phyloP scores from a whole-genome alignment of 2,329 filamentous ascomycete species.

The Dothistroma pini region DNA sequence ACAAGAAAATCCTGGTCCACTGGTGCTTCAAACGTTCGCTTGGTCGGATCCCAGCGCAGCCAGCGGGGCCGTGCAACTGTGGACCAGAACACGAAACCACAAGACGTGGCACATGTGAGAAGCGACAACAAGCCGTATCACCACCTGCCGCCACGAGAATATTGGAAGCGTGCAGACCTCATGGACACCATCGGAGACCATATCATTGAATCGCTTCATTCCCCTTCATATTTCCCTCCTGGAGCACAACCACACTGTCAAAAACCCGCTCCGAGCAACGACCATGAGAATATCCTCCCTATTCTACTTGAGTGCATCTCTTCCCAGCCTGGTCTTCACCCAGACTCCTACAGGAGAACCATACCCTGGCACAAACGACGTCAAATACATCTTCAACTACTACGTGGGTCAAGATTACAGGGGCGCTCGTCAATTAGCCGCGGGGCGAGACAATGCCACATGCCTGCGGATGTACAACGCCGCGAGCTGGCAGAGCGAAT shows the following conservation, averaged over 20 bases:
- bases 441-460: neutral
- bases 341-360: neutral
- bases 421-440: neutral
- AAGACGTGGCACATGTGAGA: neutral
- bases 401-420: neutral
- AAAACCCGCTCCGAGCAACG: neutral
- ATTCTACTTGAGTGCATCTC: neutral
- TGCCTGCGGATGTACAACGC: neutral
- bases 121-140: neutral
- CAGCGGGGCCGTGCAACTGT: neutral
- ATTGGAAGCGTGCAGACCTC: neutral
- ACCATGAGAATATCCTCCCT: neutral
- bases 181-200: neutral
- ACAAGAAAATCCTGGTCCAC: neutral
- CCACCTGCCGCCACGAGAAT: neutral
- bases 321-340: neutral
- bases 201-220: neutral
- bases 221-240: neutral
- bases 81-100: neutral
- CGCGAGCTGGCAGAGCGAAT: neutral
- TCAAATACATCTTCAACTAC: neutral
- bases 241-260: too few relatives aligned
- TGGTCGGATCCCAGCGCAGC: neutral
- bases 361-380: neutral
- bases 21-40: neutral